Evolutionary conservation across 495 filamentous ascomycete species (phyloP), one percentile per base, ranked within the genome.

Genomic region (Annulohypoxylon bovei): DNA sequence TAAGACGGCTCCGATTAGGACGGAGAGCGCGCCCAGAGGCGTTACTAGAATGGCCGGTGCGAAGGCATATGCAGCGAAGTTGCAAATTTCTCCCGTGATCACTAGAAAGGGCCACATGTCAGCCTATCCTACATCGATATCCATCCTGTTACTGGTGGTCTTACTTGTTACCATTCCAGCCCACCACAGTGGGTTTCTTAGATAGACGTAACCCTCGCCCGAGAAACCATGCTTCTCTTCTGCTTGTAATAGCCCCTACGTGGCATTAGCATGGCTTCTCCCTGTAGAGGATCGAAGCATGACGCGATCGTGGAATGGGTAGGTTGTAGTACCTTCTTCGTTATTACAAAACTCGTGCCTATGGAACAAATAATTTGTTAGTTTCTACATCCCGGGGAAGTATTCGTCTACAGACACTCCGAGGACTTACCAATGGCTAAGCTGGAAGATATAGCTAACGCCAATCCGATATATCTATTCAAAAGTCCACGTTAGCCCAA

Each of bases 51-150:
- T 99, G 3, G 95, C 95, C 37, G 95, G 95, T 66, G 95, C 95
- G 81, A 98, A 99, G 1, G 95, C 95, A 78, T 99, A 99, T 62
- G 95, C 95, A 25, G 94, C 93, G 77, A 99, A 99, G 77, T 99
- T 99, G 77, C 92, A 93, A 52, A 95, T 84, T 80, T 99, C 95
- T 67, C 95, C 95, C 37, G 91, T 83, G 82, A 97, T 91, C 85
- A 88, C 83, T 91, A 71, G 25, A 40, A 66, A 44, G 20, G 33
- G 27, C 35, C 44, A 57, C 42, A 59, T 68, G 67, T 75, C 50
- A 74, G 52, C 32, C 11, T 16, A 53, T 64, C 30, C 18, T 6
- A 14, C 25, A 23, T 50, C 8, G 14, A 30, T 12, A 28, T 9
- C 4, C 62, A 62, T 2, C 30, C 59, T n/a, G n/a, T n/a, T n/a